Evolutionary conservation across 495 filamentous ascomycete species (phyloP).

Genomic region (Cercophora samala): DNA sequence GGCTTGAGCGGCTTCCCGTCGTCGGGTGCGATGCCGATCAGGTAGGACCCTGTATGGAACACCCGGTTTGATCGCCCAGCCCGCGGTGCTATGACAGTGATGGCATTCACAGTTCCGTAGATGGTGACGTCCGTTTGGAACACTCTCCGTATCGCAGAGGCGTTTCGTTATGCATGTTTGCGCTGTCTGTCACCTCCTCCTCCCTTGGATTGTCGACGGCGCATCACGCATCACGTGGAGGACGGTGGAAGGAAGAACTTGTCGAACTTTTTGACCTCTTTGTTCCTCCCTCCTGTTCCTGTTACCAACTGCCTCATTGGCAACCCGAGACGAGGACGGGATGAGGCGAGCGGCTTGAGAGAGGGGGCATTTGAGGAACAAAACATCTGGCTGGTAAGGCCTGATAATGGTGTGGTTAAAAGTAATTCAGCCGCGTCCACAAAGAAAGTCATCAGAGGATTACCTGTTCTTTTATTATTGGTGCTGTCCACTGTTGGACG

Average conservation of each 20-base stretch:
- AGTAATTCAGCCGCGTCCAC: too few relatives aligned
- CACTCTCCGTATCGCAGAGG: neutral
- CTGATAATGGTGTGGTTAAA: neutral
- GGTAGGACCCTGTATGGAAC: neutral
- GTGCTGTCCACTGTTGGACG: neutral
- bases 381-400: neutral
- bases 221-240: too few relatives aligned
- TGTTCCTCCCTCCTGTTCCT: neutral
- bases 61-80: neutral
- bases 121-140: too few relatives aligned
- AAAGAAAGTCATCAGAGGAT: neutral
- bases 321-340: neutral
- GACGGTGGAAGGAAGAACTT: too few relatives aligned
- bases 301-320: neutral
- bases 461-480: conserved; percentile 6
- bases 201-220: too few relatives aligned
- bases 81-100: neutral
- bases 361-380: neutral
- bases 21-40: too few relatives aligned
- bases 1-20: too few relatives aligned
- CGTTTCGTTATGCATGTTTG: neutral
- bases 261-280: neutral
- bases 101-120: neutral
- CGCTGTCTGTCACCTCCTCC: too few relatives aligned
- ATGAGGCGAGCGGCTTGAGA: neutral